Evolutionary conservation across 2,329 filamentous ascomycete species (phyloP).

Genomic region (Penicillium sp.): DNA sequence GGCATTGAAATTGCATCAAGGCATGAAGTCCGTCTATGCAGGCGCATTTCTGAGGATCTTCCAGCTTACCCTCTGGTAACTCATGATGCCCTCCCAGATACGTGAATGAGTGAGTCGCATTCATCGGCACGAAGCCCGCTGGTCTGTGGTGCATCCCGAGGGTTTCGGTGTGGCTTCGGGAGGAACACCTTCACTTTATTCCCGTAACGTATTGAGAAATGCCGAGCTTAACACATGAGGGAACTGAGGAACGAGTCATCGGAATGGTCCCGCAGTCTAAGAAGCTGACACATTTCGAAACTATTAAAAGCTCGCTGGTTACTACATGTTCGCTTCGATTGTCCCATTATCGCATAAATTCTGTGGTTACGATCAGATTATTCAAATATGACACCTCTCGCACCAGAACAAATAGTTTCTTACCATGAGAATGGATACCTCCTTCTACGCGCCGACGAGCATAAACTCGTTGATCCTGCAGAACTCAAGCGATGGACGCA

Average conservation of each 20-base stretch:
- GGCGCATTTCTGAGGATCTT: background rate
- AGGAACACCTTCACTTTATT: slow-evolving; percentile 3
- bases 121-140: slow-evolving; percentile 20
- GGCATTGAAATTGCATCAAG: background rate
- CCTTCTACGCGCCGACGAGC: slow-evolving; percentile 20
- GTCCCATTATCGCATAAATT: background rate
- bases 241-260: background rate
- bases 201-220: background rate
- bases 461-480: slow-evolving; percentile 21
- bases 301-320: background rate
- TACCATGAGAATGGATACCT: slow-evolving; percentile 25
- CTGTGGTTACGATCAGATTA: background rate
- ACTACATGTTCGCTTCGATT: background rate
- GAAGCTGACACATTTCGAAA: background rate
- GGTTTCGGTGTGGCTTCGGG: slow-evolving; percentile 1
- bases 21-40: background rate
- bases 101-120: background rate
- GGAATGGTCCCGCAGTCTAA: background rate
- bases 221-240: too few species aligned
- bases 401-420: slow-evolving; percentile 15
- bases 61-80: background rate
- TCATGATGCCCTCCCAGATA: background rate
- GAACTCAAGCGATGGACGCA: slow-evolving; percentile 22
- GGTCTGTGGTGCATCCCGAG: slow-evolving; percentile 6
- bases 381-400: slow-evolving; percentile 13